Conservation (phyloP, 2,329 filamentous ascomycete species). For the Ceratocystiopsis sp. region DNA sequence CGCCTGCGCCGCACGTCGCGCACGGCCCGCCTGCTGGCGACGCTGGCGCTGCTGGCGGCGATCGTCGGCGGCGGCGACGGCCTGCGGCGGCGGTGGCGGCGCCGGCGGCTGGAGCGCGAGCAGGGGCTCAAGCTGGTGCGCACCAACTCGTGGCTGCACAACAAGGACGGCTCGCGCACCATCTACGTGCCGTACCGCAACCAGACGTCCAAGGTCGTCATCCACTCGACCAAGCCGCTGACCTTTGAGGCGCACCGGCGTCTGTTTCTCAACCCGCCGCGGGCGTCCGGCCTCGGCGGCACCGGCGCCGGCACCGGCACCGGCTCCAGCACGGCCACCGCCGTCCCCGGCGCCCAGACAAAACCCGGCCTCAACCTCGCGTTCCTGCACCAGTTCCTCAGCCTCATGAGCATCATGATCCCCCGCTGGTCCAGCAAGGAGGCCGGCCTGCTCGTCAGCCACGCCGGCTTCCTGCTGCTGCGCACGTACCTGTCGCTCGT, state of each 20-base stretch:
- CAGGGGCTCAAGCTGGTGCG: conserved; percentile 68
- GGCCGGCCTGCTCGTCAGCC: conserved; percentile 74
- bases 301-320: conserved; percentile 16
- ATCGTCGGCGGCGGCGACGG: conserved; percentile 70
- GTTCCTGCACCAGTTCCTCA: conserved; percentile 92
- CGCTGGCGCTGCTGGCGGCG: conserved; percentile 56
- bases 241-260: conserved; percentile 94
- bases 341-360: conserved; percentile 69
- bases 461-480: conserved; percentile 76
- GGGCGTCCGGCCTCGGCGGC: conserved; percentile 60
- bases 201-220: conserved; percentile 76
- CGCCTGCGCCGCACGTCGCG: conserved; percentile 48
- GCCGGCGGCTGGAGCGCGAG: conserved; percentile 58
- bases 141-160: conserved; percentile 80
- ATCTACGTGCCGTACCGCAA: conserved; percentile 91
- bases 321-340: conserved; percentile 42
- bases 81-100: conserved; percentile 60
- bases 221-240: conserved; percentile 73
- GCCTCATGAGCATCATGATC: conserved; percentile 93
- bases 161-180: conserved; percentile 86
- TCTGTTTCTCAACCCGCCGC: conserved; percentile 79
- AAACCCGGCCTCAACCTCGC: conserved; percentile 91
- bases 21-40: conserved; percentile 56
- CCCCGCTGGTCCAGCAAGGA: conserved; percentile 93
- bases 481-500: conserved; percentile 88